These are phyloP conservation scores for Tripterygium wilfordii DNA, from an alignment of 177 flowering plant genomes.

Conservation along the genomic window DNA sequence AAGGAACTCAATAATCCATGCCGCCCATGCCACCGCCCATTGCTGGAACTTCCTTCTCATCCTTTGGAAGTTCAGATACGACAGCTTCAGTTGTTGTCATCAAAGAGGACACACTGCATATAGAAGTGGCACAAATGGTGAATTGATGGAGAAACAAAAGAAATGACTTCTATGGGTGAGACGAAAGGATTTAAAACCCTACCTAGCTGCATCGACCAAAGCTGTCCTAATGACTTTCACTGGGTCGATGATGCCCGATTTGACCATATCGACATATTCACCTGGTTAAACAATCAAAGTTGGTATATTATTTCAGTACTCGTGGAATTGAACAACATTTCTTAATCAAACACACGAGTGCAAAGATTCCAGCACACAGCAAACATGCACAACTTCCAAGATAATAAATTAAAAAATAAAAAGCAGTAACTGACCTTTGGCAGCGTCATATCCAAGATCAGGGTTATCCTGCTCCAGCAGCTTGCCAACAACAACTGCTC, in stretches of 20 bases:
- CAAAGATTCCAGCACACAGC: too few species aligned
- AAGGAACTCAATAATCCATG: constrained; percentile 66
- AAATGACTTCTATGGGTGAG: too few species aligned
- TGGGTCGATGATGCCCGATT: constrained; percentile 95
- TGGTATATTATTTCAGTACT: too few species aligned
- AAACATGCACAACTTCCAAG: too few species aligned
- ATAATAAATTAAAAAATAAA: too few species aligned
- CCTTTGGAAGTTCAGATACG: constrained; percentile 76
- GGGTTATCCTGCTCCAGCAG: constrained; percentile 82
- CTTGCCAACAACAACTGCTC: constrained; percentile 95
- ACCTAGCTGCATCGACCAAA: constrained; percentile 97
- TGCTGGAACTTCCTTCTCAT: constrained; percentile 59
- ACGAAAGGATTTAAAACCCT: background rate
- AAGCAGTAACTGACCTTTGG: constrained; percentile 88
- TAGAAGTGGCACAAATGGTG: background rate
- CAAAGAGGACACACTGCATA: constrained; percentile 77
- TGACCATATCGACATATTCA: constrained; percentile 94
- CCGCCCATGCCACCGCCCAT: constrained; percentile 77
- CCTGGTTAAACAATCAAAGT: constrained; percentile 39
- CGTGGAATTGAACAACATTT: too few species aligned
- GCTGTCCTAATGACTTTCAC: constrained; percentile 96
- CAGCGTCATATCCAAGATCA: constrained; percentile 96
- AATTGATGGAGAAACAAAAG: too few species aligned
- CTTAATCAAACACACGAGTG: too few species aligned
- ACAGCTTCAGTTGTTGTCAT: constrained; percentile 97